Evolutionary conservation across 2,329 filamentous ascomycete species (phyloP), one percentile per base, ranked within the genome.

Genomic region (Diaporthe australafricana): DNA sequence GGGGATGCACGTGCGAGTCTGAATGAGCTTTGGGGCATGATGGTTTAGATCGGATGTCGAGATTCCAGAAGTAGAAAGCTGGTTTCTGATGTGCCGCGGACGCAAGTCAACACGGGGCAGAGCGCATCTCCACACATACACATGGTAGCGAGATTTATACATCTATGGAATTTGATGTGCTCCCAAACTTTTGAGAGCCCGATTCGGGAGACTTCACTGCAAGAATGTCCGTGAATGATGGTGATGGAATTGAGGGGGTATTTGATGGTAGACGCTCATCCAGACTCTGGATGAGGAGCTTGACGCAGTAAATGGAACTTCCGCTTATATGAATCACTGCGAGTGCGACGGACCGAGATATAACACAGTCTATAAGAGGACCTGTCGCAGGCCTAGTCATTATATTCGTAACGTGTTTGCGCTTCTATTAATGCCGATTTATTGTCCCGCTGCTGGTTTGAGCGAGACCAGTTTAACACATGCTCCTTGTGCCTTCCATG

Each of bases 381-480:
- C 45, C 60, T 50, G 3, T 20, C 17, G 45, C 35, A 65, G 45
- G 60, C 6, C 30, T n/a, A 20, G 42, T 65, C 60, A 65, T 65
- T 65, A 50, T 50, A 50, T 65, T 65, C 60, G 38, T 65, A 50
- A 65, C 30, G 14, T 48, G 45, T 38, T 35, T 65, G 42, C n/a
- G 42, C 60, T 65, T 65, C 45, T 65, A 65, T 65, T 65, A 65
- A 65, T 65, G 45, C 60, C 45, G 48, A 50, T 65, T 65, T 65
- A 50, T 50, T 27, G 60, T 25, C 30, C 60, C 60, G n/a, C 20
- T 38, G 60, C 60, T 25, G 30, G 45, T 65, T 45, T 25, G 17
- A 22, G 45, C n/a, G 60, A 27, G 30, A 65, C 30, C n/a, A 50
- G 16, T 11, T 5, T 3, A 38, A 27, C 45, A 50, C 45, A 50